A percentile compares a stretch with the other conserved stretches of the same genome.
phyloP scores from a whole-genome alignment of 306 rosid genomes.

The Styphnolobium japonicum region DNA sequence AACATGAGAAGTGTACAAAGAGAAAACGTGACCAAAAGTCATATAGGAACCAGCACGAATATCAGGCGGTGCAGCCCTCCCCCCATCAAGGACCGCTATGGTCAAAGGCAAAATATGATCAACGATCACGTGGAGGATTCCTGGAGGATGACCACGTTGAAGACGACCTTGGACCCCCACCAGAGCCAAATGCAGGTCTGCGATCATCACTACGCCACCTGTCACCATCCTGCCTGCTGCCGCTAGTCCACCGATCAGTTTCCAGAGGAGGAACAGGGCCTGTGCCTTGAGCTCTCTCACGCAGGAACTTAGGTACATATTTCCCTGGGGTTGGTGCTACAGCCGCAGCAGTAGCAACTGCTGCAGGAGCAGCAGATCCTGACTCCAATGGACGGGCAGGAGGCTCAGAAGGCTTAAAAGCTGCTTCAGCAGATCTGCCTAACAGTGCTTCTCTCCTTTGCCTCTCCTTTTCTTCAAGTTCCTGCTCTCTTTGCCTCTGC shows the following conservation, averaged over 20 bases:
- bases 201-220: constrained; percentile 81
- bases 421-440: constrained; percentile 46
- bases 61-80: not conserved
- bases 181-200: constrained; percentile 44
- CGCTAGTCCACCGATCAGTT: constrained; percentile 59
- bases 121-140: constrained; percentile 42
- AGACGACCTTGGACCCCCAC: constrained; percentile 48
- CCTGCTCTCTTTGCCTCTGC: constrained; percentile 80
- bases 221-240: constrained; percentile 45
- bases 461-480: constrained; percentile 78
- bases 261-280: constrained; percentile 50
- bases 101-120: constrained; percentile 1
- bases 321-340: constrained; percentile 44
- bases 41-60: not conserved
- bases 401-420: constrained; percentile 41
- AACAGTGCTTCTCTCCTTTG: constrained; percentile 57
- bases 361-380: constrained; percentile 37
- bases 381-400: constrained; percentile 45
- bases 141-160: constrained; percentile 80
- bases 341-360: constrained; percentile 32
- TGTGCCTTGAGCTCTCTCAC: constrained; percentile 39
- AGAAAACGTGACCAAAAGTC: constrained; percentile 17
- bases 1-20: not conserved
- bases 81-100: not conserved
- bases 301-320: constrained; percentile 68